Evolutionary conservation across 805 yeast genomes (phyloP).

Genomic region (Candida pseudoglaebosa): DNA sequence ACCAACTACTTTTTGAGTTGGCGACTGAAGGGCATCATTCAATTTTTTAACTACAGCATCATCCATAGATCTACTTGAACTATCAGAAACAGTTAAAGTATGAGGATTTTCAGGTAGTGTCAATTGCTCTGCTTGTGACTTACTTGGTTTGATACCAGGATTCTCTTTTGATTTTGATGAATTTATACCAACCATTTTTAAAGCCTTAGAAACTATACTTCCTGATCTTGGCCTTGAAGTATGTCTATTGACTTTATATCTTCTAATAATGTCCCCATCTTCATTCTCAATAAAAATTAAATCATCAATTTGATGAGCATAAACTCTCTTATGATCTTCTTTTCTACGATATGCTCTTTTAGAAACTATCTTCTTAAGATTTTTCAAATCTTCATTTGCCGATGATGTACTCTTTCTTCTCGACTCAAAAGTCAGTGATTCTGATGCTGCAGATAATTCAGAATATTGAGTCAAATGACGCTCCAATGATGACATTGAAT

Average conservation of each 20-base stretch:
- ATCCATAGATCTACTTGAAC: neutral
- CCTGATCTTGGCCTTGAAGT: conserved; percentile 32
- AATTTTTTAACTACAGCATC: neutral
- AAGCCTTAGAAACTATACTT: conserved; percentile 43
- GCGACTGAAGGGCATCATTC: neutral
- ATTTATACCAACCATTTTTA: conserved; percentile 54
- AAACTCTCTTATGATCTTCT: conserved; percentile 35
- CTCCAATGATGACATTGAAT: conserved; percentile 38
- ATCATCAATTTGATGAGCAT: conserved; percentile 78
- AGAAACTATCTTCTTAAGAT: neutral
- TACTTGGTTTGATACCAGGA: neutral
- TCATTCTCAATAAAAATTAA: conserved; percentile 79
- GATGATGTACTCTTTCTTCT: neutral
- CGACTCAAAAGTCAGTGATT: neutral
- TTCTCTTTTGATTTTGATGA: conserved; percentile 8
- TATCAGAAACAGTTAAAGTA: neutral
- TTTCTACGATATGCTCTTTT: conserved; percentile 17
- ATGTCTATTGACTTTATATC: conserved; percentile 72
- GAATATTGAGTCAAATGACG: conserved; percentile 34
- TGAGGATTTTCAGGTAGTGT: neutral
- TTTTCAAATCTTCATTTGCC: neutral
- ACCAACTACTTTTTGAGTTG: neutral
- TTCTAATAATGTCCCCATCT: conserved; percentile 86
- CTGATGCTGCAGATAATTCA: conserved; percentile 13
- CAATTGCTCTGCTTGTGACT: neutral